Conservation (phyloP, 352 stramenopile species). For the Pythium utonaiense region DNA sequence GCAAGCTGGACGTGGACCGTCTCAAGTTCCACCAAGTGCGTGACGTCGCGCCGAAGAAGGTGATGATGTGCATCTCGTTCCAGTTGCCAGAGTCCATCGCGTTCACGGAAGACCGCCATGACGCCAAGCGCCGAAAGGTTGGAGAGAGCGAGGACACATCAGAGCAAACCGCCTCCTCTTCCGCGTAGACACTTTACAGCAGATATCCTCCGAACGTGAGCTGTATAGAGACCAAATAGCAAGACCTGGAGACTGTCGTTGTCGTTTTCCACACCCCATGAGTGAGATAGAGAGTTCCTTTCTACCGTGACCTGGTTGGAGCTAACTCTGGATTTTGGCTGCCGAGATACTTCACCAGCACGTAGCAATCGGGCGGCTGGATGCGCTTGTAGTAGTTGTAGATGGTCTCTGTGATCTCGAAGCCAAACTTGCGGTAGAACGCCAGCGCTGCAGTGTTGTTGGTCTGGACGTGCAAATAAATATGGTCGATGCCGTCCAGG, state of each 20-base stretch:
- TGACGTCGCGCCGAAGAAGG: conserved; percentile 96
- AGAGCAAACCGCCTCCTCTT: neutral
- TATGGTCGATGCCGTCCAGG: conserved; percentile 40
- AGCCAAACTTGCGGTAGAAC: conserved; percentile 90
- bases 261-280: too few relatives aligned
- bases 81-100: conserved; percentile 76
- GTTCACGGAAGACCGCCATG: conserved; percentile 49
- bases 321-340: neutral
- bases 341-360: conserved; percentile 70
- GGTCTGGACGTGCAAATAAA: conserved; percentile 92
- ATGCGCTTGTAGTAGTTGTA: conserved; percentile 95
- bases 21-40: conserved; percentile 88
- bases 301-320: neutral
- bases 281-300: too few relatives aligned
- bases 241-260: too few relatives aligned
- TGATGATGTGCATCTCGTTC: conserved; percentile 98
- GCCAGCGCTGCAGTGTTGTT: conserved; percentile 88
- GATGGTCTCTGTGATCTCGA: conserved; percentile 87
- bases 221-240: too few relatives aligned
- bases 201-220: too few relatives aligned
- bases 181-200: neutral
- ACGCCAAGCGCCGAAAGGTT: conserved; percentile 50
- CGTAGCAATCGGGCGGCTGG: conserved; percentile 91
- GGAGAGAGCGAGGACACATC: conserved; percentile 4
- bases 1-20: conserved; percentile 44